Conservation (phyloP, 2,329 filamentous ascomycete species). For the Venturia aucupariae region DNA sequence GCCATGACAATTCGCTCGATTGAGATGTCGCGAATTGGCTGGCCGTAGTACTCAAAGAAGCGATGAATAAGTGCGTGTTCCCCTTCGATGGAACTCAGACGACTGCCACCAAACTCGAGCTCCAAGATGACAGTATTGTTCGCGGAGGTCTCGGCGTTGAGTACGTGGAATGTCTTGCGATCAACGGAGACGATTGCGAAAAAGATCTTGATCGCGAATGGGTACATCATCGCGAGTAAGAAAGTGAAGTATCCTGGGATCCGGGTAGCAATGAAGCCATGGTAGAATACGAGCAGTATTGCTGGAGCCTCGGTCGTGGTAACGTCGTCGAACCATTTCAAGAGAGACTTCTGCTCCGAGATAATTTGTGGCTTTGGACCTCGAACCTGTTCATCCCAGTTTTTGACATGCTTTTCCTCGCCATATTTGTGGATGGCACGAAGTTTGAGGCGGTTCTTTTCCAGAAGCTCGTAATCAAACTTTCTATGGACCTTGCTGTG, state of each 20-base stretch:
- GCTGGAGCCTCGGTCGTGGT: not conserved
- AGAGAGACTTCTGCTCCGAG: not conserved
- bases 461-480: not conserved
- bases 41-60: not conserved
- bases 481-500: not conserved
- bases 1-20: not conserved
- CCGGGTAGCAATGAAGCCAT: not conserved
- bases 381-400: not conserved
- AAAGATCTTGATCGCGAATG: not conserved
- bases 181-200: not conserved
- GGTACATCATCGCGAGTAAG: not conserved
- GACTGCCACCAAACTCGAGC: not conserved
- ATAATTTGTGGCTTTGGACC: not conserved
- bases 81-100: not conserved
- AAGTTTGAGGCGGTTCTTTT: not conserved
- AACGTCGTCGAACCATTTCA: not conserved
- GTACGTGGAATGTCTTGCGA: slow-evolving; percentile 4
- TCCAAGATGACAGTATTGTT: not conserved
- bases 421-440: not conserved
- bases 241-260: not conserved
- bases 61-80: not conserved
- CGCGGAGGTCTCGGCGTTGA: not conserved
- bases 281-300: not conserved
- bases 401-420: not conserved
- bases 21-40: not conserved